Percentiles rank a stretch among this genome's conserved stretches.
Evolutionary conservation across 140 eudicot species (phyloP).

Genomic region (Stevia rebaudiana): DNA sequence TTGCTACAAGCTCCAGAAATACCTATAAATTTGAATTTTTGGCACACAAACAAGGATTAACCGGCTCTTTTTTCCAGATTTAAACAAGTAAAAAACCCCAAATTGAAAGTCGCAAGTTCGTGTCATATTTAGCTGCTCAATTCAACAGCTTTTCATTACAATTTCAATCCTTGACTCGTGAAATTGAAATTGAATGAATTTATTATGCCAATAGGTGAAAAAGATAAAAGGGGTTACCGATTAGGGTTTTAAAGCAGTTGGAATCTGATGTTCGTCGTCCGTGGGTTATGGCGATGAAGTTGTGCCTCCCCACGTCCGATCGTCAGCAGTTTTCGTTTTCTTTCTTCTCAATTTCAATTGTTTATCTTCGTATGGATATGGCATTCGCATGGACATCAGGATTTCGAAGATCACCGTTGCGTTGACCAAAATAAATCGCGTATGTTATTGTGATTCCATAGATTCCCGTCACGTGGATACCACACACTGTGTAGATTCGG

Average conservation of each 20-base stretch:
- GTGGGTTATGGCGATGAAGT: slow-evolving; percentile 25
- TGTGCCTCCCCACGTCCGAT: slow-evolving; percentile 27
- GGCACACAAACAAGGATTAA: background rate
- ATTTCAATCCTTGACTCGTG: background rate
- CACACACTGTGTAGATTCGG: too few species aligned
- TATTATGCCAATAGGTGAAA: background rate
- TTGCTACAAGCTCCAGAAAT: background rate
- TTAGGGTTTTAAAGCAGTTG: slow-evolving; percentile 3
- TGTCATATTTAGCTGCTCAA: background rate
- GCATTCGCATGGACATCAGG: background rate
- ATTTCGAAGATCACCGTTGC: background rate
- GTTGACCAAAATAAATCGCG: too few species aligned
- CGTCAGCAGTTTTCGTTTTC: background rate
- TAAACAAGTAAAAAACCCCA: background rate
- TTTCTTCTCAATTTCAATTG: background rate
- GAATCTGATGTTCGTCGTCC: slow-evolving; percentile 17
- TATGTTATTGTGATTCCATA: too few species aligned
- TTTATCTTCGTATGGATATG: background rate
- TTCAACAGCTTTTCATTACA: background rate
- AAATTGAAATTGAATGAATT: background rate
- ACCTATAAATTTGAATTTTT: background rate
- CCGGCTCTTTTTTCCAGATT: background rate
- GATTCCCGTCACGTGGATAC: too few species aligned
- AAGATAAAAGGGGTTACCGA: slow-evolving; percentile 8
- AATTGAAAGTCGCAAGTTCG: background rate